These are phyloP conservation scores for Globisporangium orthogonon DNA, from an alignment of 352 stramenopile genomes.

Conservation along the genomic window DNA sequence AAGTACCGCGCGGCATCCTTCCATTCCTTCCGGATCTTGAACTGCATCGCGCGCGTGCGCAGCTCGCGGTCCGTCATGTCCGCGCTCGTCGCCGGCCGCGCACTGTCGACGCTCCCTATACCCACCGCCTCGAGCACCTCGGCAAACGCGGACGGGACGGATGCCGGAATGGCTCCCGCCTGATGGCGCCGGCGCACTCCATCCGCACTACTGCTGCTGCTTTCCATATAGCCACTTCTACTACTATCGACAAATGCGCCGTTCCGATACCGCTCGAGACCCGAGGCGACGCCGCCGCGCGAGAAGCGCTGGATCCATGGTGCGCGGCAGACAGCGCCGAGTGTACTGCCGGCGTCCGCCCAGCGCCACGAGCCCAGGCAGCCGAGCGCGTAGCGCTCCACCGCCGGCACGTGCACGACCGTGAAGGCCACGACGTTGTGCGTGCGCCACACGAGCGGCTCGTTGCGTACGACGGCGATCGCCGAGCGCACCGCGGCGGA, in stretches of 20 bases:
- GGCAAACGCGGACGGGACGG: slow-evolving; percentile 1
- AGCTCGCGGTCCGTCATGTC: slow-evolving; percentile 40
- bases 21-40: slow-evolving; percentile 70
- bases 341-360: slow-evolving; percentile 41
- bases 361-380: slow-evolving; percentile 66
- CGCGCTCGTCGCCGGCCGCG: slow-evolving; percentile 10
- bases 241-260: not conserved
- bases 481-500: slow-evolving; percentile 65
- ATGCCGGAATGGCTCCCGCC: not conserved
- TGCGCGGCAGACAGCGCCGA: slow-evolving; percentile 40
- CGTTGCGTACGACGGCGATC: slow-evolving; percentile 55
- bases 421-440: slow-evolving; percentile 61
- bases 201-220: not conserved
- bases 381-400: slow-evolving; percentile 63
- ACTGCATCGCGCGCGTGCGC: slow-evolving; percentile 52
- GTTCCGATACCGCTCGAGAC: slow-evolving; percentile 42
- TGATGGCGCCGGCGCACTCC: slow-evolving; percentile 3
- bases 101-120: slow-evolving; percentile 3
- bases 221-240: not conserved
- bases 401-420: slow-evolving; percentile 51
- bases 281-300: slow-evolving; percentile 37
- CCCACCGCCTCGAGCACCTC: slow-evolving; percentile 11
- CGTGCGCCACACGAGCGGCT: slow-evolving; percentile 51
- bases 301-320: slow-evolving; percentile 45
- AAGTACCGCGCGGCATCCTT: slow-evolving; percentile 46